Conservation (phyloP, 2,329 filamentous ascomycete genomes). For the Bipolaris bicolor region DNA sequence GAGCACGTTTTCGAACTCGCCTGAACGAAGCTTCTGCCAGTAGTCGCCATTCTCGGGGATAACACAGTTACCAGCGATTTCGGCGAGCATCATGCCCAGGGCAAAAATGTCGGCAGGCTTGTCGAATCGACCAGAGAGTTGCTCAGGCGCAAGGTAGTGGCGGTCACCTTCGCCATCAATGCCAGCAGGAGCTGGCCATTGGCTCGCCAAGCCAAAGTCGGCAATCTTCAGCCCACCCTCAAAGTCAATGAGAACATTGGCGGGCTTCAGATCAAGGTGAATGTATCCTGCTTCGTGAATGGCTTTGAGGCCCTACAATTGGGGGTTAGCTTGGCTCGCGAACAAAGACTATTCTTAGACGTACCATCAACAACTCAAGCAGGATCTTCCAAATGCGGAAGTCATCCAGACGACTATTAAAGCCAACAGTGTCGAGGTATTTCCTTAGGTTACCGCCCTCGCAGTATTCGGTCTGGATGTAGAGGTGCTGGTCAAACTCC, state of each 20-base stretch:
- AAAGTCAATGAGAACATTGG: slow-evolving; percentile 81
- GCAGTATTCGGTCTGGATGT: slow-evolving; percentile 97
- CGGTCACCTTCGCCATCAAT: slow-evolving; percentile 94
- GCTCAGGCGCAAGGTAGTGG: slow-evolving; percentile 94
- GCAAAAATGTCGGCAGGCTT: slow-evolving; percentile 94
- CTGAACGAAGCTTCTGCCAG: slow-evolving; percentile 88
- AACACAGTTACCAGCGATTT: slow-evolving; percentile 91
- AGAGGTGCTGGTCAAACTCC: slow-evolving; percentile 84
- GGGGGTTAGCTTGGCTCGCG: slow-evolving; percentile 30
- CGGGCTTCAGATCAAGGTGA: slow-evolving; percentile 84
- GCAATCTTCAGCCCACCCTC: slow-evolving; percentile 84
- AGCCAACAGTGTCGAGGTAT: slow-evolving; percentile 82
- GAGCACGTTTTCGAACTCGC: slow-evolving; percentile 81
- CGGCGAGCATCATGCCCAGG: slow-evolving; percentile 90
- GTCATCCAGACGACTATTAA: slow-evolving; percentile 87
- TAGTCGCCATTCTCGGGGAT: slow-evolving; percentile 90
- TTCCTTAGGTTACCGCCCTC: slow-evolving; percentile 89
- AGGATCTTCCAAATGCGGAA: slow-evolving; percentile 99
- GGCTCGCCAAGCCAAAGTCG: slow-evolving; percentile 82
- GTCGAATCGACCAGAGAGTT: slow-evolving; percentile 83
- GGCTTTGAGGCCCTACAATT: slow-evolving; percentile 76
- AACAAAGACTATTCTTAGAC: slow-evolving; percentile 41
- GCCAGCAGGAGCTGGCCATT: slow-evolving; percentile 75
- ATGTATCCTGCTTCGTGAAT: slow-evolving; percentile 89
- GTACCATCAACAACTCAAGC: slow-evolving; percentile 80